Evolutionary conservation across 2,329 filamentous ascomycete genomes (phyloP).

Genomic region (Alternaria infectoria): DNA sequence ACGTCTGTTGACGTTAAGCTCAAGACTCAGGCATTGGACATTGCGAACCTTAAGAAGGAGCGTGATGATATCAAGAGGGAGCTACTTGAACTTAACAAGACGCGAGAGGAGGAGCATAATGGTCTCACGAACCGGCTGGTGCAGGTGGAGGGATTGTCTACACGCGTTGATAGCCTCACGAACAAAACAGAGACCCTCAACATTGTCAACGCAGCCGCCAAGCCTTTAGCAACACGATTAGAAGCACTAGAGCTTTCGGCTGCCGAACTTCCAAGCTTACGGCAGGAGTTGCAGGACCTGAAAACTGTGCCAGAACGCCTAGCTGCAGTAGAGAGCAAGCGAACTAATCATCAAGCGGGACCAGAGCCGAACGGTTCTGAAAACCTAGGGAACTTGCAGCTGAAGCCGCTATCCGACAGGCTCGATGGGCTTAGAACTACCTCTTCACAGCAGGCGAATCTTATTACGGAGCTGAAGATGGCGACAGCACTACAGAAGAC

Average conservation of each 20-base stretch:
- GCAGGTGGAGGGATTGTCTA: not conserved
- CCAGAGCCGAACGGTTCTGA: not conserved
- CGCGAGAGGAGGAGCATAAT: not conserved
- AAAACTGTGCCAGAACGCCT: not conserved
- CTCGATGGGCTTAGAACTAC: not conserved
- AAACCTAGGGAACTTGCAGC: not conserved
- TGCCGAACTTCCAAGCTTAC: not conserved
- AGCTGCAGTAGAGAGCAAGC: not conserved
- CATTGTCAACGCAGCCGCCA: not conserved
- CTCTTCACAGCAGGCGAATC: not conserved
- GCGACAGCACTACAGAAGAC: not conserved
- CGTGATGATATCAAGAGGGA: slow-evolving; percentile 9
- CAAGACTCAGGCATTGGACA: slow-evolving; percentile 8
- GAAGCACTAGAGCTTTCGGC: not conserved
- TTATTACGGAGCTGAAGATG: not conserved
- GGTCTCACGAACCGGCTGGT: not conserved
- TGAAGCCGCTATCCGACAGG: not conserved
- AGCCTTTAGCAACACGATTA: not conserved
- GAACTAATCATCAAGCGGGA: not conserved
- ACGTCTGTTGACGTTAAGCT: not conserved
- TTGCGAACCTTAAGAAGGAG: slow-evolving; percentile 10
- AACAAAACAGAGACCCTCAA: not conserved
- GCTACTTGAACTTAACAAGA: not conserved
- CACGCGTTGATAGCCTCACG: not conserved
- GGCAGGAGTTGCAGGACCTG: not conserved